Evolutionary conservation across 768 basidiomycete species (phyloP).

Genomic region (Exsudoporus frostii): DNA sequence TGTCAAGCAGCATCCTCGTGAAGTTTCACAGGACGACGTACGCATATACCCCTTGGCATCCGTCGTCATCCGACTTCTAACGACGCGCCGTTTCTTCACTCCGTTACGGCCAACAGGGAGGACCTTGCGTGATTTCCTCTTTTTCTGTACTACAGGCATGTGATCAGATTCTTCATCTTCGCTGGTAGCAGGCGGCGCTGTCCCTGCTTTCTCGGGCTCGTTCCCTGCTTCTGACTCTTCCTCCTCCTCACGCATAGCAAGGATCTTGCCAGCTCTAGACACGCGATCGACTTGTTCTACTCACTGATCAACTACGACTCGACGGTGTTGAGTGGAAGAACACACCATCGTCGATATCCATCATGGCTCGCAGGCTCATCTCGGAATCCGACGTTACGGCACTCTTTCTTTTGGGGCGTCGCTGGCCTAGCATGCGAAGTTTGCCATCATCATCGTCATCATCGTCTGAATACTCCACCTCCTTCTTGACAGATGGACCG

Average conservation of each 20-base stretch:
- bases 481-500: constrained; percentile 38
- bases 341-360: constrained; percentile 77
- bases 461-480: constrained; percentile 48
- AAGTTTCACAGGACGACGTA: constrained; percentile 32
- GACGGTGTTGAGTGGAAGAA: constrained; percentile 20
- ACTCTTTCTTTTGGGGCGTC: constrained; percentile 33
- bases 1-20: not conserved
- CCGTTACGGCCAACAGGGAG: constrained; percentile 79
- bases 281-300: constrained; percentile 27
- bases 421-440: constrained; percentile 20
- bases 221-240: constrained; percentile 24
- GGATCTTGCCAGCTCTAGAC: constrained; percentile 16
- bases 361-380: constrained; percentile 52
- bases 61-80: constrained; percentile 51
- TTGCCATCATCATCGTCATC: constrained; percentile 58
- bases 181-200: constrained; percentile 25
- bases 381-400: constrained; percentile 43
- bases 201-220: constrained; percentile 34
- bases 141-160: constrained; percentile 34
- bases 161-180: constrained; percentile 30
- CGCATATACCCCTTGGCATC: constrained; percentile 75
- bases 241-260: constrained; percentile 21
- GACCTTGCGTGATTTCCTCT: constrained; percentile 50
- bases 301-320: constrained; percentile 8
- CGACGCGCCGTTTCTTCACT: constrained; percentile 65